Percentiles rank a stretch among this genome's conserved stretches.
These are phyloP conservation scores for Triglochin maritima DNA, from an alignment of 106 monocot genomes.

Conservation along the genomic window DNA sequence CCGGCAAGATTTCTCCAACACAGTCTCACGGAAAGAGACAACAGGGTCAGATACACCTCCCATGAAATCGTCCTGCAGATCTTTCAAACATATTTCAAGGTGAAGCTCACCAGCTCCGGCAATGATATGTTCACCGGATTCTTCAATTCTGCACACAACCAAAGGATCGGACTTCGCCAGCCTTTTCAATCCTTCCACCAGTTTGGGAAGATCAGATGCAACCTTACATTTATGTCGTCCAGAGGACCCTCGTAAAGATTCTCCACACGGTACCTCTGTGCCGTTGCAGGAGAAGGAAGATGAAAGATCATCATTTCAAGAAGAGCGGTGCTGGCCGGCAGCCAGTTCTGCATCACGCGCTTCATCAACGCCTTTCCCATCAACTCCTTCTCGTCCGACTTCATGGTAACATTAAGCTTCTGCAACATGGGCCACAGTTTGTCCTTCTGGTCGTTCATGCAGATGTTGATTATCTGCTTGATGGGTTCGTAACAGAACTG, in stretches of 20 bases:
- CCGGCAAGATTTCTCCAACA: constrained; percentile 33
- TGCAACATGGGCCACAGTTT: constrained; percentile 40
- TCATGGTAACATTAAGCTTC: constrained; percentile 37
- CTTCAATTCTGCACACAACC: constrained; percentile 35
- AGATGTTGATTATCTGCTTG: constrained; percentile 36
- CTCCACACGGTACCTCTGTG: constrained; percentile 43
- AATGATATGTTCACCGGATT: constrained; percentile 41
- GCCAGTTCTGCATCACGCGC: constrained; percentile 43
- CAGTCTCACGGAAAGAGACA: constrained; percentile 45
- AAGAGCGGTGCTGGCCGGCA: constrained; percentile 33
- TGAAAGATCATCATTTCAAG: constrained; percentile 51
- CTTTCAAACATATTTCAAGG: constrained; percentile 43
- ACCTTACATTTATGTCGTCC: constrained; percentile 38
- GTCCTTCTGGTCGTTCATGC: constrained; percentile 42
- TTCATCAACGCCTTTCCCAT: constrained; percentile 32
- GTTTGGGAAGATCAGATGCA: constrained; percentile 44
- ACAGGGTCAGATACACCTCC: constrained; percentile 38
- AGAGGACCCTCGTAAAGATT: constrained; percentile 43
- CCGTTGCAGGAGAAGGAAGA: constrained; percentile 35
- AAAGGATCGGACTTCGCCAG: constrained; percentile 46
- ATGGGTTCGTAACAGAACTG: constrained; percentile 44
- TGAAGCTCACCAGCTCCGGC: constrained; percentile 43
- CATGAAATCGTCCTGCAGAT: constrained; percentile 44
- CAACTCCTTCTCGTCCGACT: constrained; percentile 35
- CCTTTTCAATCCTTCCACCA: constrained; percentile 38